Percentiles rank a stretch among this genome's conserved stretches.
Evolutionary conservation across 352 stramenopile species (phyloP).

Genomic region (Phytophthora foliorum): DNA sequence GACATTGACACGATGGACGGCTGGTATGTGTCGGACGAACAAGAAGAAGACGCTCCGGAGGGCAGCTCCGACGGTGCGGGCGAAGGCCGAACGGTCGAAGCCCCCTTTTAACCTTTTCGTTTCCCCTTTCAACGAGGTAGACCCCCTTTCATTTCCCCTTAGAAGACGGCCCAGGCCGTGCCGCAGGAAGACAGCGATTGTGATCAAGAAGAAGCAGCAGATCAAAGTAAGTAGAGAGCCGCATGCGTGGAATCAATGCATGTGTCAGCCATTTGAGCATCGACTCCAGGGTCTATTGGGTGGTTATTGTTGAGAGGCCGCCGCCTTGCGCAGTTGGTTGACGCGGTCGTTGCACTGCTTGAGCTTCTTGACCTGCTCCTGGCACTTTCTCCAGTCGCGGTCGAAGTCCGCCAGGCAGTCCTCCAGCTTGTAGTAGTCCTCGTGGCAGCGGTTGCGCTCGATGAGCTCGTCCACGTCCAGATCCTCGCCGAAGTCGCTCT

Average conservation of each 20-base stretch:
- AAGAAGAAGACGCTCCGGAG: slow-evolving; percentile 71
- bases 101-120: slow-evolving; percentile 65
- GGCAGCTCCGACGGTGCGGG: slow-evolving; percentile 24
- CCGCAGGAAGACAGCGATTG: slow-evolving; percentile 16
- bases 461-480: slow-evolving; percentile 90
- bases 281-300: not conserved
- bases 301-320: slow-evolving; percentile 9
- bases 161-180: slow-evolving; percentile 25
- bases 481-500: slow-evolving; percentile 83
- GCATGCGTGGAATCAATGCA: slow-evolving; percentile 34
- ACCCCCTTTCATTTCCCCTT: slow-evolving; percentile 32
- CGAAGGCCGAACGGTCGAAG: slow-evolving; percentile 73
- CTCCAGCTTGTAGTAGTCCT: slow-evolving; percentile 90
- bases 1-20: slow-evolving; percentile 92
- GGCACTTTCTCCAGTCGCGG: slow-evolving; percentile 90
- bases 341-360: slow-evolving; percentile 82
- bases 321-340: slow-evolving; percentile 58
- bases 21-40: slow-evolving; percentile 89
- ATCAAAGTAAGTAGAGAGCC: slow-evolving; percentile 42
- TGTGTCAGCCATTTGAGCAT: slow-evolving; percentile 18
- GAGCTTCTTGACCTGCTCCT: slow-evolving; percentile 82
- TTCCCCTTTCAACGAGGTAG: slow-evolving; percentile 29
- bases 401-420: slow-evolving; percentile 85
- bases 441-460: slow-evolving; percentile 83
- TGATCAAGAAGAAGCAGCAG: slow-evolving; percentile 7